Evolutionary conservation across 352 stramenopile species (phyloP).

Genomic region (Phytophthora colocasiae): DNA sequence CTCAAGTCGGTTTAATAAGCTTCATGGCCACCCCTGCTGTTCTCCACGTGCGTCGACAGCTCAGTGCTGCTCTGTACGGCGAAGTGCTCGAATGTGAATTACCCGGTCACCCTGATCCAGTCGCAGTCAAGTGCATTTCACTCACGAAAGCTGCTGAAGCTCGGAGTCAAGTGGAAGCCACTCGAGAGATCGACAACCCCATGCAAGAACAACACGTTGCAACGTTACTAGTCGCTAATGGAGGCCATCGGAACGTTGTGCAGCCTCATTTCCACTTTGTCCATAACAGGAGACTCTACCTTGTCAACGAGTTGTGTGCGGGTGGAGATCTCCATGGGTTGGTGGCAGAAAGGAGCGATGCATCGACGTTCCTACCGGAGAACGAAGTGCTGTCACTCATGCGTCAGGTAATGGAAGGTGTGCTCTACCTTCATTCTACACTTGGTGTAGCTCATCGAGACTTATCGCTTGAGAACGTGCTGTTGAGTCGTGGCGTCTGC

Average conservation of each 20-base stretch:
- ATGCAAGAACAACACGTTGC: constrained; percentile 33
- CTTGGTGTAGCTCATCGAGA: constrained; percentile 56
- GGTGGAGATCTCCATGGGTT: constrained; percentile 57
- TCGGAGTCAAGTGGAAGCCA: neutral
- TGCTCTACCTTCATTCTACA: constrained; percentile 49
- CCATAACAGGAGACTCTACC: constrained; percentile 23
- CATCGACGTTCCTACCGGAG: constrained; percentile 21
- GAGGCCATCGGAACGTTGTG: constrained; percentile 45
- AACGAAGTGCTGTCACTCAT: constrained; percentile 46
- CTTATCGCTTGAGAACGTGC: constrained; percentile 61
- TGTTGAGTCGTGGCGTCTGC: constrained; percentile 41
- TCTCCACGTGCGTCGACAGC: constrained; percentile 26
- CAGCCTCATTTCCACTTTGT: constrained; percentile 35
- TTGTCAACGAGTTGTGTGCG: constrained; percentile 64
- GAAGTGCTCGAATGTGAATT: constrained; percentile 40
- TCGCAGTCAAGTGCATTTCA: constrained; percentile 45
- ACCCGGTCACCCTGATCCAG: constrained; percentile 5
- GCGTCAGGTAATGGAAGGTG: constrained; percentile 45
- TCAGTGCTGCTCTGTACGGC: constrained; percentile 33
- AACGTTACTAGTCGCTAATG: constrained; percentile 15
- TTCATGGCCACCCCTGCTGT: neutral
- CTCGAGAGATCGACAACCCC: constrained; percentile 37
- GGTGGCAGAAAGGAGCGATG: constrained; percentile 13
- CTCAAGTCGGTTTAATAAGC: neutral
- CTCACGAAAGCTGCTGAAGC: constrained; percentile 17